These are phyloP conservation scores for Tilletia walkeri DNA, from an alignment of 1,284 basidiomycete species.

Conservation along the genomic window DNA sequence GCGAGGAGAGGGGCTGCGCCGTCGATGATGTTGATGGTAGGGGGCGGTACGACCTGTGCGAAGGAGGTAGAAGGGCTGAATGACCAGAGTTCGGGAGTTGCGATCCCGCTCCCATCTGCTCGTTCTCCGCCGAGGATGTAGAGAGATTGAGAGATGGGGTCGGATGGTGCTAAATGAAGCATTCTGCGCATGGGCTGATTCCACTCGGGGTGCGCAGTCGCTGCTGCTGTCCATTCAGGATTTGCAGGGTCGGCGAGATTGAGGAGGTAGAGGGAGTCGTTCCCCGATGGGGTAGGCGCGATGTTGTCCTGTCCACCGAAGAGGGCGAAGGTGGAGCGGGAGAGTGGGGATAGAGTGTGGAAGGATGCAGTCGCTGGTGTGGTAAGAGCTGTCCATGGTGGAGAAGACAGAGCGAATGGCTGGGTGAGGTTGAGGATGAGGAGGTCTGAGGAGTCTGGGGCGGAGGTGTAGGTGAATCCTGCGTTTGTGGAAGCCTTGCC, in stretches of 20 bases:
- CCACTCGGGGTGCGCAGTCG: constrained; percentile 27
- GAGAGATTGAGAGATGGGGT: constrained; percentile 29
- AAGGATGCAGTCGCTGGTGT: constrained; percentile 24
- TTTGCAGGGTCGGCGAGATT: constrained; percentile 24
- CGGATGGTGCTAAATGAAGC: constrained; percentile 37
- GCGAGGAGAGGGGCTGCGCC: constrained; percentile 43
- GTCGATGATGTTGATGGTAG: constrained; percentile 32
- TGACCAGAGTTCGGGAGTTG: constrained; percentile 36
- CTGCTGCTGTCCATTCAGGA: constrained; percentile 5
- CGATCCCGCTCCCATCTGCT: constrained; percentile 38
- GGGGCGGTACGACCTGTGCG: constrained; percentile 22
- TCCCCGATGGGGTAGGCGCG: constrained; percentile 30
- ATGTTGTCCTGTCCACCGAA: constrained; percentile 43
- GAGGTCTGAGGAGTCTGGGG: constrained; percentile 36
- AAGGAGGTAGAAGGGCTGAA: constrained; percentile 18
- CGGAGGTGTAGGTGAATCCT: constrained; percentile 44
- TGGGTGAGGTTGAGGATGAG: constrained; percentile 37
- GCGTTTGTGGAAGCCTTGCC: constrained; percentile 40
- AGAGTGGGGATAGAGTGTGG: constrained; percentile 44
- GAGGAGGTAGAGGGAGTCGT: constrained; percentile 43
- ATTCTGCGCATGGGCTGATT: constrained; percentile 42
- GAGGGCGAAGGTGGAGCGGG: constrained; percentile 31
- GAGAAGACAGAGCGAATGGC: constrained; percentile 27
- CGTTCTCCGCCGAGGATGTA: constrained; percentile 46
- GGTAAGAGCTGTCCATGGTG: constrained; percentile 37